These are phyloP conservation scores for Candida labiduridarum DNA, from an alignment of 1,139 yeast genomes.

Conservation along the genomic window DNA sequence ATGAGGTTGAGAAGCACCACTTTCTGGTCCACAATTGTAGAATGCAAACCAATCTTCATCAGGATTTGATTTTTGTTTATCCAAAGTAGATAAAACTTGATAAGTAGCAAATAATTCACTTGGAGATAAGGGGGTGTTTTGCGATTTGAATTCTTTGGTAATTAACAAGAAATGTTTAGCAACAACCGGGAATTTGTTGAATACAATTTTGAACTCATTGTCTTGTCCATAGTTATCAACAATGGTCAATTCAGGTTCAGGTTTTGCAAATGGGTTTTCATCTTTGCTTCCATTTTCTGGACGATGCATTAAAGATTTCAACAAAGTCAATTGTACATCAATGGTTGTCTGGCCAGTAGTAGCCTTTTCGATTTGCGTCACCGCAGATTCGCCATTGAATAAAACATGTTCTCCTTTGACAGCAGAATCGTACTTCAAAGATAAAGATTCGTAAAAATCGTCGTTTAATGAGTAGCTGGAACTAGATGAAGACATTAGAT, in stretches of 20 bases:
- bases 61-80: constrained; percentile 20
- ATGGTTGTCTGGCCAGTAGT: constrained; percentile 23
- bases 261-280: constrained; percentile 74
- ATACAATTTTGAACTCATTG: constrained; percentile 61
- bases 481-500: constrained; percentile 1
- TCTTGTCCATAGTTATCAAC: constrained; percentile 48
- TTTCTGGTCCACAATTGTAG: constrained; percentile 82
- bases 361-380: constrained; percentile 22
- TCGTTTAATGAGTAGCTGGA: constrained; percentile 24
- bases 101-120: constrained; percentile 64
- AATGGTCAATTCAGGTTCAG: constrained; percentile 76
- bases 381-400: constrained; percentile 36
- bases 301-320: constrained; percentile 52
- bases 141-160: constrained; percentile 73
- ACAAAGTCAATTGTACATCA: constrained; percentile 34
- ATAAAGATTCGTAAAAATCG: constrained; percentile 26
- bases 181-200: constrained; percentile 85
- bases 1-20: constrained; percentile 94
- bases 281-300: constrained; percentile 51
- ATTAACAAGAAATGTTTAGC: constrained; percentile 77
- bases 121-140: constrained; percentile 70
- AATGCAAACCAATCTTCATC: constrained; percentile 63
- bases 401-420: constrained; percentile 24
- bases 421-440: constrained; percentile 32
- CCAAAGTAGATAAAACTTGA: constrained; percentile 44